These are phyloP conservation scores for Obba rivulosa DNA, from an alignment of 768 basidiomycete species.

Conservation along the genomic window DNA sequence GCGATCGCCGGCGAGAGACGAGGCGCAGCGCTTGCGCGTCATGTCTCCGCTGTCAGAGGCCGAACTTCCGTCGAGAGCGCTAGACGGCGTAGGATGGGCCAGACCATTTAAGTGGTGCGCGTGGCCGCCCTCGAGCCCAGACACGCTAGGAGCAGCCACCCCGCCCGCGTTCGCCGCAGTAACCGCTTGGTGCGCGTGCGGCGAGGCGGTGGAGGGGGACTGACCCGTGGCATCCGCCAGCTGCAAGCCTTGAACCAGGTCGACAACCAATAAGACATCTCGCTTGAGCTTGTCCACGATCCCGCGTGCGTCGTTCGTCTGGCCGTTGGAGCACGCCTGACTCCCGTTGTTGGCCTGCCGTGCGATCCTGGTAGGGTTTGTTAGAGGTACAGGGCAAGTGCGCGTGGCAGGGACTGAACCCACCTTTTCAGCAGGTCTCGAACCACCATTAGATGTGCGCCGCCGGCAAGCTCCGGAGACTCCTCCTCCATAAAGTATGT, in stretches of 20 bases:
- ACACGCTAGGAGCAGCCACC: background rate
- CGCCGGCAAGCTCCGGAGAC: slow-evolving; percentile 31
- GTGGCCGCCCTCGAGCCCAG: slow-evolving; percentile 10
- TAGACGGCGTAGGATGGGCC: slow-evolving; percentile 12
- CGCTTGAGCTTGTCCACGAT: slow-evolving; percentile 22
- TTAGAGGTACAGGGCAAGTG: slow-evolving; percentile 12
- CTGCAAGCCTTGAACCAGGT: slow-evolving; percentile 22
- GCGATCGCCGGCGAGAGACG: slow-evolving; percentile 40
- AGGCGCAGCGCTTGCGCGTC: slow-evolving; percentile 48
- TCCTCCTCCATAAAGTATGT: slow-evolving; percentile 21
- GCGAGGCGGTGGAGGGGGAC: slow-evolving; percentile 4
- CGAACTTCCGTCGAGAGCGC: slow-evolving; percentile 22
- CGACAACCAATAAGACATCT: slow-evolving; percentile 22
- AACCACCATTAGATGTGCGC: slow-evolving; percentile 44
- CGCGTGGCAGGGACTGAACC: slow-evolving; percentile 21
- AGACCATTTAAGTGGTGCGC: slow-evolving; percentile 23
- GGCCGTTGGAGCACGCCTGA: slow-evolving; percentile 24
- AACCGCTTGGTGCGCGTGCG: slow-evolving; percentile 11
- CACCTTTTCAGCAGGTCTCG: slow-evolving; percentile 52
- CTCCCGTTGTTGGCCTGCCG: slow-evolving; percentile 22
- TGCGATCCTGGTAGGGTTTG: slow-evolving; percentile 16
- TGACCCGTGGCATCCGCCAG: slow-evolving; percentile 14
- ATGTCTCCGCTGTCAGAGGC: slow-evolving; percentile 32
- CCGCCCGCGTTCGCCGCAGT: slow-evolving; percentile 2
- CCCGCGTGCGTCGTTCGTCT: slow-evolving; percentile 19